Evolutionary conservation across 805 yeast species (phyloP).

Genomic region (Barnettozyma sp.): DNA sequence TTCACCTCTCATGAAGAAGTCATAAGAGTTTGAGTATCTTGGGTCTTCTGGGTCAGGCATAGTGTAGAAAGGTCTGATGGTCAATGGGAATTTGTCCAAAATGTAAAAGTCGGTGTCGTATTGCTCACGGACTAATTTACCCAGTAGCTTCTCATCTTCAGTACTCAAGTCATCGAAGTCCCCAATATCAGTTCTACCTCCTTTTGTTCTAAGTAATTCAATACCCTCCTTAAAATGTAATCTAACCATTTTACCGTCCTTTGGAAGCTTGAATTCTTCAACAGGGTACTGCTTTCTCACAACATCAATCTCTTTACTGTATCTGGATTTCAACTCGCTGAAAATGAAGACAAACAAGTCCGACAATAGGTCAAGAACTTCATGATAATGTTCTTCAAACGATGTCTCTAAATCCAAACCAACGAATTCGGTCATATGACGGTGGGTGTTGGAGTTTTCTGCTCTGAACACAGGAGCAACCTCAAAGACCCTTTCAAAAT

Average conservation of each 20-base stretch:
- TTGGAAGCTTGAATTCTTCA: constrained; percentile 93
- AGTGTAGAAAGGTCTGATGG: constrained; percentile 96
- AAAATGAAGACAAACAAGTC: constrained; percentile 87
- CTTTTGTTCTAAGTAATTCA: constrained; percentile 75
- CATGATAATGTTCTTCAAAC: constrained; percentile 96
- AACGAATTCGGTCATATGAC: constrained; percentile 98
- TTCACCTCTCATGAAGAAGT: constrained; percentile 99
- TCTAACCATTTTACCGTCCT: constrained; percentile 88
- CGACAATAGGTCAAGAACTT: constrained; percentile 56
- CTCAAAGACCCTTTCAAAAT: constrained; percentile 93
- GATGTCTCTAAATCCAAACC: constrained; percentile 98
- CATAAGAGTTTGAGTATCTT: constrained; percentile 93
- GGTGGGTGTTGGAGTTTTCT: constrained; percentile 97
- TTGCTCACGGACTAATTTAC: constrained; percentile 84
- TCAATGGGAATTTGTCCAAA: constrained; percentile 96
- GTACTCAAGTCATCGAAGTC: constrained; percentile 88
- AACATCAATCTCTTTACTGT: constrained; percentile 73
- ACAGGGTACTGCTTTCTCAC: constrained; percentile 96
- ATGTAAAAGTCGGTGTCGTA: constrained; percentile 97
- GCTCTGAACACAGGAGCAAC: constrained; percentile 98
- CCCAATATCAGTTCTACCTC: constrained; percentile 65
- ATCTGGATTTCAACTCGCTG: constrained; percentile 73
- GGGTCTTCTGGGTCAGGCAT: constrained; percentile 96
- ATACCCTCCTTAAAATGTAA: constrained; percentile 89
- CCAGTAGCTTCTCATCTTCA: constrained; percentile 90